Evolutionary conservation across 2,329 filamentous ascomycete species (phyloP), one percentile per base, ranked within the genome.

Genomic region (Thyridium curvatum): DNA sequence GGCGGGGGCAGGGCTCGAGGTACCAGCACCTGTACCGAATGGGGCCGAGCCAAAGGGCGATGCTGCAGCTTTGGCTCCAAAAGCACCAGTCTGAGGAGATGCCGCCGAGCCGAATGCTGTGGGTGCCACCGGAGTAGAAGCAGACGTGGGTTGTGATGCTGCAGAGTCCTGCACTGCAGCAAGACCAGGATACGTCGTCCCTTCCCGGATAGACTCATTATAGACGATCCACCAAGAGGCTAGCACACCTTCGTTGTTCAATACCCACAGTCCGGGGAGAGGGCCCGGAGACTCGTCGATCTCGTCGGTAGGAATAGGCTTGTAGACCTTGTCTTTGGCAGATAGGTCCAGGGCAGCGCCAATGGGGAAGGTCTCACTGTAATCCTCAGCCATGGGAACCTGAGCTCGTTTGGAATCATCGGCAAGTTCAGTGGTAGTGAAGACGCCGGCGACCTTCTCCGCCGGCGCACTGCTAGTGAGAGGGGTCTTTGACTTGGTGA

Each of bases 201-300:
- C 82, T 50, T 82, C 70, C 42, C 82, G 78, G 44, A 98, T 81
- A 2, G 91, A 89, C 32, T 94, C 88, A 29, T 84, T 79, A 62
- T 96, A 96, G 15, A 97, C 76, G 32, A 97, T 65, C 87, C 91
- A 96, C 89, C 91, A 98, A 12, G 81, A 75, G 34, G 79, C 80
- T 13, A 98, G 68, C 9, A 94, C 66, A 46, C 93, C 93, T 53
- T 96, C 87, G 48, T 95, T 83, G 43, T 94, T 97, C 13, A 98
- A 68, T 21, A 88, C 74, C 72, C 93, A 83, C 32, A 95, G 70
- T 10, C 82, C 87, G 6, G 93, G 93, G 8, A 97, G 64, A 12
- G 93, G 91, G 1, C 79, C 81, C 1, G 82, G 74, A 4, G 89
- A 94, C 52, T 90, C 77, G 26, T 84, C 75, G 34, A 94, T 79